Evolutionary conservation across 169 alveolate genomes (phyloP), one percentile per base, ranked within the genome.

Genomic region (Plasmodium malariae): DNA sequence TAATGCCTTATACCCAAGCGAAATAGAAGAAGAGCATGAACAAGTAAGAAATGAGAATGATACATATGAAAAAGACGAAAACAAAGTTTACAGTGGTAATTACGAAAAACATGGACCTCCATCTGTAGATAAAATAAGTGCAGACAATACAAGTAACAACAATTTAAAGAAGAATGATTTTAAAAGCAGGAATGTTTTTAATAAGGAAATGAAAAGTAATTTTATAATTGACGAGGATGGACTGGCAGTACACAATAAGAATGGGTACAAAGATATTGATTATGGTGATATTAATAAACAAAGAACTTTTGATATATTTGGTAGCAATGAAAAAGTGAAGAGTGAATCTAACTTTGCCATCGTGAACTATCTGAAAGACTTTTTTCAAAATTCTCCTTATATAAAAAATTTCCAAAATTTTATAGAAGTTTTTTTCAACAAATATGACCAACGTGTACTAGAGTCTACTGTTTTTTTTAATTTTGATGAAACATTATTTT

Each of bases 401-500:
- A 54, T 80, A 24, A 80, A 63, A 80, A 45, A 36, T 55, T 80
- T 80, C 21, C 51, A 65, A 24, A 80, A 59, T 21, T 49, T 68
- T 26, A 48, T 80, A 17, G 90, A 80, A 67, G n/a, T 80, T 49
- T 80, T 80, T 80, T 80, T 80, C 49, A 80, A 80, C 48, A 80
- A 80, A 51, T 80, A 80, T 65, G 90, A 80, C 49, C 90, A 80
- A 30, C 78, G 90, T 65, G 74, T 80, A 24, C 65, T 80, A 36
- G 90, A 80, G 80, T 80, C 90, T 2, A 80, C 90, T 17, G 37
- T 67, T 65, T 80, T 80, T 80, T 80, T 80, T 51, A 80, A 80
- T 80, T 80, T 80, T 51, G 90, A 80, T 59, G 90, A 80, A 21
- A 80, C 80, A 43, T 28, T 80, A 21, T 80, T 80, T 68, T 80